phyloP scores from a whole-genome alignment of 305 asterid genomes.

The Fraxinus sp. region DNA sequence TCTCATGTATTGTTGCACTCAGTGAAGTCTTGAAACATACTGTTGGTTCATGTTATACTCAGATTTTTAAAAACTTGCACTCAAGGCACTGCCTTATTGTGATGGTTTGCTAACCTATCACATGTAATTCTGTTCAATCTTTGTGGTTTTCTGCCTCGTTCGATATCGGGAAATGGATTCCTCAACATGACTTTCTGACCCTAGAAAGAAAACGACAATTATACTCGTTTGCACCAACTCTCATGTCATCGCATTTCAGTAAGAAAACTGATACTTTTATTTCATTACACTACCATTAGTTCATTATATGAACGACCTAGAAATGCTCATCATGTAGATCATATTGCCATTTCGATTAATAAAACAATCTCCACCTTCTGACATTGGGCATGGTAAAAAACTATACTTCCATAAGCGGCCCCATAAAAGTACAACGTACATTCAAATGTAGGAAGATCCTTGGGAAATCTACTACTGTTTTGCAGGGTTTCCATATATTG shows the following conservation, averaged over 20 bases:
- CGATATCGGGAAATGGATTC: background rate
- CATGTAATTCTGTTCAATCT: conserved; percentile 1
- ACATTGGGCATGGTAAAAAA: conserved; percentile 1
- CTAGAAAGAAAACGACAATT: background rate
- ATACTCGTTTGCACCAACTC: background rate
- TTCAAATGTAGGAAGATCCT: background rate
- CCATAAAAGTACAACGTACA: background rate
- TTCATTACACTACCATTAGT: conserved; percentile 4
- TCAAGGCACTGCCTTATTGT: background rate
- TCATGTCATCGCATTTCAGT: background rate
- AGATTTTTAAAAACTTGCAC: conserved; percentile 58
- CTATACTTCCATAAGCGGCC: background rate
- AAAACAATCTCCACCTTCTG: background rate
- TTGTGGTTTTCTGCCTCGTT: background rate
- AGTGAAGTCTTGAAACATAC: conserved; percentile 42
- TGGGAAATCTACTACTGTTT: background rate
- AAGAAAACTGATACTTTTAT: background rate
- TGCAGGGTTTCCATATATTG: conserved; percentile 15
- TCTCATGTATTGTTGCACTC: conserved; percentile 48
- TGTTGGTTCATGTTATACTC: conserved; percentile 39
- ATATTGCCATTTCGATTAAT: background rate
- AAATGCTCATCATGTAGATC: background rate
- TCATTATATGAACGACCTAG: background rate
- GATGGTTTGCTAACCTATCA: conserved; percentile 20
- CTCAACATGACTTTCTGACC: background rate